Conservation (phyloP, 202 grass and related monocot genomes). For the Setaria viridis region DNA sequence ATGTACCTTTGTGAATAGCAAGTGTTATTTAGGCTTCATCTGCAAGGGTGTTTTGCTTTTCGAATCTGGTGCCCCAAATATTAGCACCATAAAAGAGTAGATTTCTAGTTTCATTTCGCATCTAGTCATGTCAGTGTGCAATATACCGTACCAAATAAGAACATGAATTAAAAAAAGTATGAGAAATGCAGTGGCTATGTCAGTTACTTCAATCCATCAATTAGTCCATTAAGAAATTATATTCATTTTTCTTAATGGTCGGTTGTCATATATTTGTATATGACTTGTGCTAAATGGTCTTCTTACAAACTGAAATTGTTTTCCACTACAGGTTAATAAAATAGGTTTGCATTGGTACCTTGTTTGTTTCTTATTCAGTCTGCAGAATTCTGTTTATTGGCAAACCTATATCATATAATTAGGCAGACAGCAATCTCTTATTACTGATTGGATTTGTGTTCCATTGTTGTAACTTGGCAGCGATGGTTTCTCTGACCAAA, state of each 20-base stretch:
- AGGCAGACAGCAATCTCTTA: conserved; percentile 12
- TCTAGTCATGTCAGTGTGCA: conserved; percentile 10
- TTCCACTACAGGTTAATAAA: conserved; percentile 7
- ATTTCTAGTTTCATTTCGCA: conserved; percentile 3
- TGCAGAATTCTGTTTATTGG: conserved; percentile 38
- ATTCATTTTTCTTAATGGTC: conserved; percentile 9
- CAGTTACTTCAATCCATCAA: neutral
- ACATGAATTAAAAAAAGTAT: conserved; percentile 29
- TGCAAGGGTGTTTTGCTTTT: neutral
- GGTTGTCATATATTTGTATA: conserved; percentile 14
- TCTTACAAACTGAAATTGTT: conserved; percentile 8
- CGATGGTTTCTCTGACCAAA: conserved; percentile 82
- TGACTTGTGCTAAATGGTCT: neutral
- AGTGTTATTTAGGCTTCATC: conserved; percentile 17
- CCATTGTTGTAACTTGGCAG: conserved; percentile 53
- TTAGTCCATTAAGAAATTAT: conserved; percentile 9
- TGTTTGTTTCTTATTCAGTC: neutral
- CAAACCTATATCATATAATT: conserved; percentile 25
- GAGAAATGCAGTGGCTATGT: conserved; percentile 4
- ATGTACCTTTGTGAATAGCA: conserved; percentile 14
- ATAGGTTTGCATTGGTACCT: conserved; percentile 10
- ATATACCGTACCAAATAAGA: neutral
- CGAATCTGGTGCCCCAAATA: neutral
- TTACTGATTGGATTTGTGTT: conserved; percentile 42
- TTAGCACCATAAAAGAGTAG: conserved; percentile 25